Conservation (phyloP, 2,329 filamentous ascomycete genomes). For the Neocatenulostroma microsporum region DNA sequence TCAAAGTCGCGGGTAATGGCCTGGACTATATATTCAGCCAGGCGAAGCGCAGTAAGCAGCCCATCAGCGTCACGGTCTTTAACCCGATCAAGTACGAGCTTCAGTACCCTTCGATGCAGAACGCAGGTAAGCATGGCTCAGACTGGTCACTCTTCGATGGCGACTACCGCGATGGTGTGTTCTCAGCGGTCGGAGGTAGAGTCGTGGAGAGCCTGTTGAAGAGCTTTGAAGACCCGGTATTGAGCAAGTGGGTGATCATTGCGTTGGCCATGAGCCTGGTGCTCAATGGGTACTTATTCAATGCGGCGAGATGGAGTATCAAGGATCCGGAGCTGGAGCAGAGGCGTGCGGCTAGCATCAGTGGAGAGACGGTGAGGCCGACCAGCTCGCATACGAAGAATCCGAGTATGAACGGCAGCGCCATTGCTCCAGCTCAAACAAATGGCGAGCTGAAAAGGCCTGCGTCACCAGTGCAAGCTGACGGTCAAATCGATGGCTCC, state of each 20-base stretch:
- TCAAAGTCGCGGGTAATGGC: conserved; percentile 89
- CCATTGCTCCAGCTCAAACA: conserved; percentile 2
- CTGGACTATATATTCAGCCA: conserved; percentile 68
- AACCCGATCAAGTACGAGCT: conserved; percentile 96
- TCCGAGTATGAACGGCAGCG: conserved; percentile 12
- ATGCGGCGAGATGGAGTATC: conserved; percentile 91
- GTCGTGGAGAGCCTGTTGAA: conserved; percentile 87
- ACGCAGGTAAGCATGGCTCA: conserved; percentile 28
- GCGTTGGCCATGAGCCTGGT: conserved; percentile 85
- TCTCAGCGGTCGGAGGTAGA: conserved; percentile 65
- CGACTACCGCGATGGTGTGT: conserved; percentile 55
- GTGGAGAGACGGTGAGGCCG: conserved; percentile 26
- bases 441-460: conserved; percentile 5
- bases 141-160: conserved; percentile 43
- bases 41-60: conserved; percentile 58
- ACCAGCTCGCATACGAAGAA: conserved; percentile 3
- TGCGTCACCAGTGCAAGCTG: not conserved
- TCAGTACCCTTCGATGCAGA: conserved; percentile 52
- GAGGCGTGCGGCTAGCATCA: conserved; percentile 6
- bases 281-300: conserved; percentile 95
- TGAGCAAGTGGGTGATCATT: conserved; percentile 96
- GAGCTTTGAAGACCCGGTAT: conserved; percentile 87
- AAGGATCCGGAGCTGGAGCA: conserved; percentile 64
- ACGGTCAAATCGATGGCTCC: not conserved
- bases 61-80: conserved; percentile 75